A percentile compares a stretch with the other conserved stretches of the same genome.
Conservation (phyloP, 768 basidiomycete species). For the Tephrocybe sp. region DNA sequence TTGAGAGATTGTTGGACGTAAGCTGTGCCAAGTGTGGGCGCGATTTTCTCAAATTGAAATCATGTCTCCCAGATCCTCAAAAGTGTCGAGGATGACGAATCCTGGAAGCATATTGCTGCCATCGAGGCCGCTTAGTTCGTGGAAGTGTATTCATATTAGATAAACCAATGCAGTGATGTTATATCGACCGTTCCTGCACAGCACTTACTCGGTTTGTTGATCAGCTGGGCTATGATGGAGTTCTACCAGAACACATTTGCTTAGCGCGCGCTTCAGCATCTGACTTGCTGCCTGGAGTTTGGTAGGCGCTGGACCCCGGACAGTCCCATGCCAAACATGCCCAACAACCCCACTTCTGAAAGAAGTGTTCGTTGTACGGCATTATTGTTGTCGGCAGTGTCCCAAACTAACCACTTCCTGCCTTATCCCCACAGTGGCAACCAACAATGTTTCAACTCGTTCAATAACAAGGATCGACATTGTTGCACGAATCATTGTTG, state of each 20-base stretch:
- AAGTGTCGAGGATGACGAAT: constrained; percentile 44
- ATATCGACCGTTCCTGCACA: neutral
- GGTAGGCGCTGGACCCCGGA: constrained; percentile 10
- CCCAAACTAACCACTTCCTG: neutral
- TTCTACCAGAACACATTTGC: neutral
- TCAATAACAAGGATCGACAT: constrained; percentile 1
- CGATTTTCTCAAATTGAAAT: constrained; percentile 1
- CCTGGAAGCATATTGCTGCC: constrained; percentile 54
- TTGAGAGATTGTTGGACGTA: constrained; percentile 70
- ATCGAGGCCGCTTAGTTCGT: constrained; percentile 49
- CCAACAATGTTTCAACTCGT: constrained; percentile 11
- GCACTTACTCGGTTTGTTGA: neutral
- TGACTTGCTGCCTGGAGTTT: neutral
- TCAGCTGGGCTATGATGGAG: constrained; percentile 3
- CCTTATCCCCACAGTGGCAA: neutral
- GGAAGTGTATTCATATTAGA: neutral
- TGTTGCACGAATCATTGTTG: neutral
- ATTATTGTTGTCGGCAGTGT: constrained; percentile 13
- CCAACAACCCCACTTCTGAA: neutral
- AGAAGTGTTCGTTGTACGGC: constrained; percentile 1
- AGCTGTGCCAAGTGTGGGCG: constrained; percentile 14
- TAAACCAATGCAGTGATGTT: neutral
- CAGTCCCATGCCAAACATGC: constrained; percentile 5
- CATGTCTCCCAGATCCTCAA: constrained; percentile 52
- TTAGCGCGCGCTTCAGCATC: constrained; percentile 8